These are phyloP conservation scores for Populus tomentosa DNA, from an alignment of 441 rosid genomes.

Conservation along the genomic window DNA sequence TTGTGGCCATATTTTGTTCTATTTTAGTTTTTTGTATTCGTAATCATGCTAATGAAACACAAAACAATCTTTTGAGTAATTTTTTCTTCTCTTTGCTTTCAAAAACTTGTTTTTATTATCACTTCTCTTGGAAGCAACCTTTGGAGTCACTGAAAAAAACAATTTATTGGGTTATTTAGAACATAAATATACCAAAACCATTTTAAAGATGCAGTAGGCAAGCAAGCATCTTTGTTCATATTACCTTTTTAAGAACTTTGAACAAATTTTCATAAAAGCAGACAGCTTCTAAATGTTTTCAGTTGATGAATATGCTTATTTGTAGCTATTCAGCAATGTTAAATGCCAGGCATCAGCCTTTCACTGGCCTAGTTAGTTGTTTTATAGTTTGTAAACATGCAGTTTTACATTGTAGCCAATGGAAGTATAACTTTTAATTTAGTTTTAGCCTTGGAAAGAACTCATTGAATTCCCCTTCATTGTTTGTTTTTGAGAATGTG, in stretches of 20 bases:
- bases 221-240: background rate
- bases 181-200: background rate
- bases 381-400: background rate
- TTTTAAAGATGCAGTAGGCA: background rate
- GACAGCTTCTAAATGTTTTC: background rate
- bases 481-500: background rate
- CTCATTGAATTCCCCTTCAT: background rate
- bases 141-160: background rate
- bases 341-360: background rate
- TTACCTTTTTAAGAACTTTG: background rate
- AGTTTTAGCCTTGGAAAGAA: background rate
- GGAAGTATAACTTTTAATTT: background rate
- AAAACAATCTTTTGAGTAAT: background rate
- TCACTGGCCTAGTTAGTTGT: background rate
- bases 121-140: background rate
- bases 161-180: background rate
- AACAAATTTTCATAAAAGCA: background rate
- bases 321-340: background rate
- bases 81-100: background rate
- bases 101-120: background rate
- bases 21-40: background rate
- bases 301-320: background rate
- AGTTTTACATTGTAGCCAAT: background rate
- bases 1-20: background rate
- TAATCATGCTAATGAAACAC: background rate